phyloP scores from a whole-genome alignment of 2,329 filamentous ascomycete species.

The Trichoderma gracile region DNA sequence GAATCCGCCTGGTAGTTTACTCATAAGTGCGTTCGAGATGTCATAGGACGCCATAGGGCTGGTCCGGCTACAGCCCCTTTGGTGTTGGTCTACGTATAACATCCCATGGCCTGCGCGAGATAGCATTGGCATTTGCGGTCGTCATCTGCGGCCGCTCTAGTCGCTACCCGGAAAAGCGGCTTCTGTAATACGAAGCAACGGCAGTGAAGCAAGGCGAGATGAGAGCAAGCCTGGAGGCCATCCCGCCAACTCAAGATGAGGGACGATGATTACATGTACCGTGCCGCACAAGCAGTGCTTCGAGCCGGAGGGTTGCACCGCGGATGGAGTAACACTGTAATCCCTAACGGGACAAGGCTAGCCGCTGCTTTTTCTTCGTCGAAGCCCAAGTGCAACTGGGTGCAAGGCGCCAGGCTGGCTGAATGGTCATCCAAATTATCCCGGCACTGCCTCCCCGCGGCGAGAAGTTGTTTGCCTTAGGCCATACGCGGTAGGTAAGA shows the following conservation, averaged over 20 bases:
- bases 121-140: background rate
- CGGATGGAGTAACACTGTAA: background rate
- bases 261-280: background rate
- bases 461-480: background rate
- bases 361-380: background rate
- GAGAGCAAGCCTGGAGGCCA: background rate
- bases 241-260: background rate
- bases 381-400: background rate
- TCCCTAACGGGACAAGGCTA: background rate
- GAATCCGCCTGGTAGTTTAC: too few relatives aligned
- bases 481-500: background rate
- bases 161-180: background rate
- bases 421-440: background rate
- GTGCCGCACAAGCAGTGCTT: background rate
- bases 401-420: background rate
- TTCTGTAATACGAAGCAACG: background rate
- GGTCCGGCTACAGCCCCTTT: too few relatives aligned
- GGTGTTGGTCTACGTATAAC: too few relatives aligned
- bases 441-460: background rate
- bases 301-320: background rate
- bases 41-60: too few relatives aligned
- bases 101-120: too few relatives aligned
- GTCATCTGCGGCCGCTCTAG: background rate
- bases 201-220: background rate
- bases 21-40: too few relatives aligned